Evolutionary conservation across 2,329 filamentous ascomycete genomes (phyloP).

Genomic region (Fusarium sp.): DNA sequence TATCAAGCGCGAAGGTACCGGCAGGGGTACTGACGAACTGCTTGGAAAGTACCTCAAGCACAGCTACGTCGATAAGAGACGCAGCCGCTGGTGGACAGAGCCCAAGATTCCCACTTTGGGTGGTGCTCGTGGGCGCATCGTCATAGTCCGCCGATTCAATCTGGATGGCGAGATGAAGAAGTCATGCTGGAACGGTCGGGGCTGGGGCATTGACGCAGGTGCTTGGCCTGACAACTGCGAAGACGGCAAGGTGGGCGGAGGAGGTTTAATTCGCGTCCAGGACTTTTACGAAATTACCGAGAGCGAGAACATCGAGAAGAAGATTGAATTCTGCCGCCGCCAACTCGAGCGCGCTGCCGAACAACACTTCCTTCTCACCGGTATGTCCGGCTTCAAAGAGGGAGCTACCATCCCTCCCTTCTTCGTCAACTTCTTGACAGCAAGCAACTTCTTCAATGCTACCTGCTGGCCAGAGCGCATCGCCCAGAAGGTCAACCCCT

Average conservation of each 20-base stretch:
- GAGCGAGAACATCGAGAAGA: slow-evolving; percentile 81
- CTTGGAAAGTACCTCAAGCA: slow-evolving; percentile 80
- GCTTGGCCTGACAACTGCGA: slow-evolving; percentile 91
- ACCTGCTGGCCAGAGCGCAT: slow-evolving; percentile 95
- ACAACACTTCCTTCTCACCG: slow-evolving; percentile 62
- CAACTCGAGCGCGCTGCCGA: slow-evolving; percentile 82
- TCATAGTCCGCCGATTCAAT: slow-evolving; percentile 86
- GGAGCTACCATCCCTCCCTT: slow-evolving; percentile 69
- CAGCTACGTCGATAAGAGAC: slow-evolving; percentile 74
- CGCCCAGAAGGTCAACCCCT: slow-evolving; percentile 88
- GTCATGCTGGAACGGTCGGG: slow-evolving; percentile 64
- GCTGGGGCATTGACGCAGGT: slow-evolving; percentile 73
- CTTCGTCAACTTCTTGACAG: slow-evolving; percentile 91
- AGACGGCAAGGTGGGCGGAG: slow-evolving; percentile 78
- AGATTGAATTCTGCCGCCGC: slow-evolving; percentile 80
- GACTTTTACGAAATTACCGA: slow-evolving; percentile 94
- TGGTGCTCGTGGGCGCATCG: slow-evolving; percentile 84
- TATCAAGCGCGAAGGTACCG: slow-evolving; percentile 91
- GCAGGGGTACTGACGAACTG: slow-evolving; percentile 83
- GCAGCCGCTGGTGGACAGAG: slow-evolving; percentile 82
- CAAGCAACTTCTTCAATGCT: slow-evolving; percentile 93
- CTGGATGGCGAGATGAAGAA: slow-evolving; percentile 69
- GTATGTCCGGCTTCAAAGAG: slow-evolving; percentile 47
- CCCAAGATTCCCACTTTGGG: slow-evolving; percentile 83
- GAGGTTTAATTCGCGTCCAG: slow-evolving; percentile 86